Evolutionary conservation across 192 early-diverging fungal species (phyloP), one percentile per base, ranked within the genome.

Genomic region (Podila epicladia): DNA sequence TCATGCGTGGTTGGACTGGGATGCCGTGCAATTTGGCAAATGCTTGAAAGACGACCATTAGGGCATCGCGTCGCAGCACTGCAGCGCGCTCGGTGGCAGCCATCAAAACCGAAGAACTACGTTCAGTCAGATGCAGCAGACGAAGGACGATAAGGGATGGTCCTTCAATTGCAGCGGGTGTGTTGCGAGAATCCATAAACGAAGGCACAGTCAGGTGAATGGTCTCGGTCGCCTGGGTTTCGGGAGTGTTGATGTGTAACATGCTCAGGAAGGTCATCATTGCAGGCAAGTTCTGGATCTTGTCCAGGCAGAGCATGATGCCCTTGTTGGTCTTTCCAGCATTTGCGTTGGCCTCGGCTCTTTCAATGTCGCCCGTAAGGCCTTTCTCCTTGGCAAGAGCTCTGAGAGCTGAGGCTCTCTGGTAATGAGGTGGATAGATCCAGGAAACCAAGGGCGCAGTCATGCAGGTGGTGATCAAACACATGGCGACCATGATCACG

Each of bases 381-480:
- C 49, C 62, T 20, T 67, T 66, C 24, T 73, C 75, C 26, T 77
- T 82, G 35, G 78, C 73, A 12, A 72, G 41, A 8, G 63, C 63
- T 2, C 71, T 62, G 45, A 71, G 57, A 3, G 67, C 71, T 1
- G 55, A 64, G 1, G 79, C 66, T 63, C 69, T 83, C 66, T 94
- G 91, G 68, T 91, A 91, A 57, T 87, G 75, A 29, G 74, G 75
- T 5, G 94, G 96, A 69, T 97, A 97, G 37, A 98, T 67, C 71
- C 74, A 89, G 9, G 82, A 58, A 17, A 96, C 90, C 9, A 92
- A 64, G 12, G 98, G 98, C 3, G 92, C 88, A 0, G 97, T 99
- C 82, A 95, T 88, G 57, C 95, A 91, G 8, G 97, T 99, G 0
- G 97, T 98, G 2, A 94, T 84, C 61, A 97, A 72, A 26, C 82